Conservation (phyloP, 306 rosid genomes). For the Casuarina cunninghamiana region DNA sequence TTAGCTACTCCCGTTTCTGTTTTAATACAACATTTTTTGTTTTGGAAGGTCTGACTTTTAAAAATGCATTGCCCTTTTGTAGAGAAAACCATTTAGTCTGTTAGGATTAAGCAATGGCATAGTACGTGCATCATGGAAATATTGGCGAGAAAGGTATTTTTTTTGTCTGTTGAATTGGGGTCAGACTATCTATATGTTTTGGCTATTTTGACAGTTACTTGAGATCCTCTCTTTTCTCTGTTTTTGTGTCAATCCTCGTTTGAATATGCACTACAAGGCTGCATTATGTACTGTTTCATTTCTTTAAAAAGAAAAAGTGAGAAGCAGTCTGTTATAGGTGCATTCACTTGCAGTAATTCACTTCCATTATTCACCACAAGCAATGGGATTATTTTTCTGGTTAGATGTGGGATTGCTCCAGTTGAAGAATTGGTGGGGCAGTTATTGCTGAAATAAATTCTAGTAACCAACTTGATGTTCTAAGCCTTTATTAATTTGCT, state of each 20-base stretch:
- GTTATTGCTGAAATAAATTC: neutral
- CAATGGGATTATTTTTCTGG: neutral
- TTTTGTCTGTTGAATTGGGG: neutral
- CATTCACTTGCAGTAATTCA: neutral
- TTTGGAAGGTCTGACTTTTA: neutral
- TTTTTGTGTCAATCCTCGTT: neutral
- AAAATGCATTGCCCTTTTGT: neutral
- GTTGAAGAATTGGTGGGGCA: neutral
- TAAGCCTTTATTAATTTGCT: neutral
- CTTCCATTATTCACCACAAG: neutral
- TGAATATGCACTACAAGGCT: neutral
- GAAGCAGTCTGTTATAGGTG: neutral
- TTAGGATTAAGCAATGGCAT: neutral
- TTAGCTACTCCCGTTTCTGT: neutral
- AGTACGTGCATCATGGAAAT: neutral
- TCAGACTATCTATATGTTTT: neutral
- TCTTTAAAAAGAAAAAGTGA: neutral
- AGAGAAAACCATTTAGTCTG: neutral
- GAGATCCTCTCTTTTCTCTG: neutral
- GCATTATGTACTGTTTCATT: neutral
- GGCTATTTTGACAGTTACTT: neutral
- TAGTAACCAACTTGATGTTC: neutral
- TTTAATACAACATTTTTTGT: no score
- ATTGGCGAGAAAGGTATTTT: neutral
- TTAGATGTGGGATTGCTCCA: neutral